Percentiles rank a stretch among this genome's conserved stretches.
phyloP scores from a whole-genome alignment of 1,284 basidiomycete genomes.

The Tylopilus sp. region DNA sequence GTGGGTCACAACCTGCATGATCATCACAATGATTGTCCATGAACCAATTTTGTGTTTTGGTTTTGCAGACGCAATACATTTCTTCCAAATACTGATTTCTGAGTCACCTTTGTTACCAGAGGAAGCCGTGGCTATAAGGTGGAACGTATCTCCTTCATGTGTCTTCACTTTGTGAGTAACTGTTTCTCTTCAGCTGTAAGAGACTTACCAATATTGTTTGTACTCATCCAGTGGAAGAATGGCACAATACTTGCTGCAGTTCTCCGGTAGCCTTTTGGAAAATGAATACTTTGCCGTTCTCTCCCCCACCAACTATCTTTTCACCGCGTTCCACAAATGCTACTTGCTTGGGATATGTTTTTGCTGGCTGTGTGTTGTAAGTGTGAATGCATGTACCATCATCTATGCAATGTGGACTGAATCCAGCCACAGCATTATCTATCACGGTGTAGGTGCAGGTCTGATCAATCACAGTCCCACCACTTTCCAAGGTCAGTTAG shows the following conservation, averaged over 20 bases:
- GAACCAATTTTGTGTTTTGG: no score
- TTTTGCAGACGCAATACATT: no score
- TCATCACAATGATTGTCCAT: no score
- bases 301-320: not conserved
- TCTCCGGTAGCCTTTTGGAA: not conserved
- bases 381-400: not conserved
- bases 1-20: no score
- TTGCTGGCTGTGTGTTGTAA: not conserved
- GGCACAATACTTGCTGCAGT: not conserved
- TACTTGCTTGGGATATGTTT: not conserved
- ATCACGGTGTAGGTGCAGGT: not conserved
- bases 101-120: not conserved
- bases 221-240: not conserved
- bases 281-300: not conserved
- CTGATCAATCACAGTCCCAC: not conserved
- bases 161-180: no score
- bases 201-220: not conserved
- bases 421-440: not conserved
- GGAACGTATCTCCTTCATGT: no score
- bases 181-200: no score
- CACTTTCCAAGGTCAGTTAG: no score
- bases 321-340: not conserved
- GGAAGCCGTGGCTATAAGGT: not conserved
- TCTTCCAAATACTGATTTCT: not conserved
- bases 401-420: not conserved